Percentiles rank a stretch among this genome's conserved stretches.
Conservation (phyloP, 2,329 filamentous ascomycete genomes). For the Fusarium proliferatum region DNA sequence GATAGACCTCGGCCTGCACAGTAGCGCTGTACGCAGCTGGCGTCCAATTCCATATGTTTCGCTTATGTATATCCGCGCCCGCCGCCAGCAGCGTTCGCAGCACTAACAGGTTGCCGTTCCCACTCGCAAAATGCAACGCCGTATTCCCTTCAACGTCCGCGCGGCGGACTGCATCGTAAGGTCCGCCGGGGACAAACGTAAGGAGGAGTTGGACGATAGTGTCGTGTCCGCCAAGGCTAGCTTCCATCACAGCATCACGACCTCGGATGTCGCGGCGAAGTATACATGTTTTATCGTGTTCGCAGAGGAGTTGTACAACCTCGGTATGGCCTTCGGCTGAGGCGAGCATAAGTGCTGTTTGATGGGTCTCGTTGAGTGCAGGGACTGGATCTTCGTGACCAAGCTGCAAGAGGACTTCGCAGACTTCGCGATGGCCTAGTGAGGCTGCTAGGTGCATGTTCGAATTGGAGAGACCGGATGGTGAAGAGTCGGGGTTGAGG, state of each 20-base stretch:
- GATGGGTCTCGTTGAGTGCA: conserved; percentile 80
- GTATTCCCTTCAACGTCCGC: conserved; percentile 83
- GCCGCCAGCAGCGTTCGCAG: conserved; percentile 81
- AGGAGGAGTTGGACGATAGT: conserved; percentile 73
- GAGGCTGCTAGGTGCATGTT: conserved; percentile 84
- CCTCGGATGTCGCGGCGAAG: conserved; percentile 74
- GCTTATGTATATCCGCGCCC: conserved; percentile 77
- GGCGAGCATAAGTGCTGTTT: conserved; percentile 86
- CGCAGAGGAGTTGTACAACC: conserved; percentile 77
- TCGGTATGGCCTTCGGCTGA: conserved; percentile 76
- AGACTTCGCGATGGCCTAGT: conserved; percentile 76
- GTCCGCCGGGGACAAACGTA: conserved; percentile 68
- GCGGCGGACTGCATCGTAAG: conserved; percentile 63
- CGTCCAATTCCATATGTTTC: conserved; percentile 84
- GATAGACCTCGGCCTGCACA: conserved; percentile 85
- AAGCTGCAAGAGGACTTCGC: conserved; percentile 74
- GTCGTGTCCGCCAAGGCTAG: conserved; percentile 69
- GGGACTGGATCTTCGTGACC: conserved; percentile 81
- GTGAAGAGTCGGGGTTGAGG: conserved; percentile 81
- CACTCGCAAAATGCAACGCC: conserved; percentile 85
- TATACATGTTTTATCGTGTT: conserved; percentile 71
- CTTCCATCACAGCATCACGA: conserved; percentile 78
- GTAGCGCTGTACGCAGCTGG: conserved; percentile 86
- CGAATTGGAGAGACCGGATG: conserved; percentile 78
- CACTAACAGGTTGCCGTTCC: conserved; percentile 82